Evolutionary conservation across 139 green algal genomes (phyloP).

Genomic region (Trebouxia sp.): DNA sequence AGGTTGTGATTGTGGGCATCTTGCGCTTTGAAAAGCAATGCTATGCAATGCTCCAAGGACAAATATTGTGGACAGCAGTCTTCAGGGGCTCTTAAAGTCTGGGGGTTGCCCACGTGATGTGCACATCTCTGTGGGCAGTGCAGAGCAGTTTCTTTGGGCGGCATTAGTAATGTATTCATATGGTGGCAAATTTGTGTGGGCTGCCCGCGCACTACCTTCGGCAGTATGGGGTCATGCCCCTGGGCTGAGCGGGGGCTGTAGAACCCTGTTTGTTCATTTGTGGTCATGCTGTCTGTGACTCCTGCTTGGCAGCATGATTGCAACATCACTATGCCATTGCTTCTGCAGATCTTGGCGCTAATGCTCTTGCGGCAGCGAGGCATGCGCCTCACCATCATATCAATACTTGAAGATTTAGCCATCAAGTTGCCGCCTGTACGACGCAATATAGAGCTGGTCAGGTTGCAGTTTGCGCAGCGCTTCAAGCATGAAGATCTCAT

Average conservation of each 20-base stretch:
- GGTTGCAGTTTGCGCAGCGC: conserved; percentile 1
- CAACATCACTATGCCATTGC: not conserved
- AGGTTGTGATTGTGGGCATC: too few species aligned
- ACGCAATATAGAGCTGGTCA: not conserved
- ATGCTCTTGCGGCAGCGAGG: conserved; percentile 26
- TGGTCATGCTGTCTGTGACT: not conserved
- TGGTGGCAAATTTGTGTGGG: not conserved
- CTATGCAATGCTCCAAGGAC: too few species aligned
- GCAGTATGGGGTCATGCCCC: not conserved
- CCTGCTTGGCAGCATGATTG: not conserved
- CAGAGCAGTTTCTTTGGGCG: too few species aligned
- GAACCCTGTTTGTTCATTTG: not conserved
- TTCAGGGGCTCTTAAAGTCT: too few species aligned
- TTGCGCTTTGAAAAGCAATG: too few species aligned
- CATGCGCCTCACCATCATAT: conserved; percentile 22
- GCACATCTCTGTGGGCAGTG: too few species aligned
- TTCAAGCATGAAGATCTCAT: conserved; percentile 17
- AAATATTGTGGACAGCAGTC: too few species aligned
- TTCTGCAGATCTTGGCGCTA: conserved; percentile 19
- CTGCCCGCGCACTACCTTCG: too few species aligned
- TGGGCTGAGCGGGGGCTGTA: not conserved
- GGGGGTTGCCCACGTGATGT: too few species aligned
- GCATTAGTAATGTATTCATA: too few species aligned
- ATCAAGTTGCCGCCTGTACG: conserved; percentile 14
- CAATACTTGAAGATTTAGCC: conserved; percentile 13